phyloP scores from a whole-genome alignment of 2,329 filamentous ascomycete species.

The Ramularia collo-cygni region DNA sequence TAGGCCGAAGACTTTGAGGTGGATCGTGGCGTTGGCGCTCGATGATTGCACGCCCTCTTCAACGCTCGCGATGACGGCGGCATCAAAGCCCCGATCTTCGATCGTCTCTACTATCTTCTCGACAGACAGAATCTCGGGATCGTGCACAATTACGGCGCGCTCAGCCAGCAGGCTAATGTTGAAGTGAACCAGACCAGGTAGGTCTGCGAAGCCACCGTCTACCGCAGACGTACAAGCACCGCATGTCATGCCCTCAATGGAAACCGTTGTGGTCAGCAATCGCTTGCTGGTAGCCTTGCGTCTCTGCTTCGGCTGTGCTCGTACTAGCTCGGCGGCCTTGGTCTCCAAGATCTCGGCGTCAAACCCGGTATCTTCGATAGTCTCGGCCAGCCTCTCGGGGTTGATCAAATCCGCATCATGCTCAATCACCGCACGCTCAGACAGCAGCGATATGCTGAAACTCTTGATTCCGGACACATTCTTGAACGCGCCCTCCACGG shows the following conservation, averaged over 20 bases:
- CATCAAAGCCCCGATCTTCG: constrained; percentile 85
- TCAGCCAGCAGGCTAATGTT: constrained; percentile 94
- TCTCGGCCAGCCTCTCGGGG: constrained; percentile 70
- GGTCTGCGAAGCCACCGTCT: constrained; percentile 68
- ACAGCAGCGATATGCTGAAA: constrained; percentile 87
- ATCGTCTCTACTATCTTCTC: constrained; percentile 75
- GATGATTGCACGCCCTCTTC: constrained; percentile 54
- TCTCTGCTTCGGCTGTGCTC: constrained; percentile 29
- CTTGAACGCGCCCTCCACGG: constrained; percentile 89
- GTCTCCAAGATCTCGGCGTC: constrained; percentile 79
- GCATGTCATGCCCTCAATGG: constrained; percentile 95
- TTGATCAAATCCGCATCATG: constrained; percentile 72
- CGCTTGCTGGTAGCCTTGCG: constrained; percentile 34
- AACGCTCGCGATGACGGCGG: constrained; percentile 66
- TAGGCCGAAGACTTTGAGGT: constrained; percentile 79
- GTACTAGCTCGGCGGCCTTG: constrained; percentile 39
- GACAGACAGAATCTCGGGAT: constrained; percentile 61
- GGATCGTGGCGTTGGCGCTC: constrained; percentile 52
- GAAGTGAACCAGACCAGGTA: constrained; percentile 77
- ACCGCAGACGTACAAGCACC: constrained; percentile 92
- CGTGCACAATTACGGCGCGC: constrained; percentile 79
- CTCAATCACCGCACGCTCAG: constrained; percentile 90
- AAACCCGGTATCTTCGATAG: constrained; percentile 87
- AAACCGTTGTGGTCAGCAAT: constrained; percentile 68
- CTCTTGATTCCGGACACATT: constrained; percentile 71